Percentiles rank a stretch among this genome's conserved stretches.
Conservation (phyloP, 768 basidiomycete species). For the Leucosporidium yakuticum region DNA sequence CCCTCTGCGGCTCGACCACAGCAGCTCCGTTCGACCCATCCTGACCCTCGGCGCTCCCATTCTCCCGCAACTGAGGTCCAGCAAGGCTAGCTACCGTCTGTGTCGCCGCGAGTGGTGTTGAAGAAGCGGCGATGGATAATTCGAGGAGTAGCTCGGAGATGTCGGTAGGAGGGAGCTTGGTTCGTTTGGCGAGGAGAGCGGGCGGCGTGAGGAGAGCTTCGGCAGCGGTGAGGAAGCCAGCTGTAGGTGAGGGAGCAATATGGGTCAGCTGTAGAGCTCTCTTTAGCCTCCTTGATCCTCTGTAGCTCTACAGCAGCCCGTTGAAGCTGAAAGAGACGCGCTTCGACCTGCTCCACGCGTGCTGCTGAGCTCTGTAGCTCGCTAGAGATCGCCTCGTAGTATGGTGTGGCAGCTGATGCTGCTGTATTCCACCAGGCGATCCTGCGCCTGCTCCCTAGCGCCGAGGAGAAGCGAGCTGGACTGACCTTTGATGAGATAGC, state of each 20-base stretch:
- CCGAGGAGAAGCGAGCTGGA: background rate
- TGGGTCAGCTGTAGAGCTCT: background rate
- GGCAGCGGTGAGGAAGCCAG: conserved; percentile 10
- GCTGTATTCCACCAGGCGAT: too few relatives aligned
- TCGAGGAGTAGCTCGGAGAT: conserved; percentile 3
- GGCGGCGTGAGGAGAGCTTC: conserved; percentile 27
- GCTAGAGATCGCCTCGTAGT: too few relatives aligned
- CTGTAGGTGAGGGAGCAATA: background rate
- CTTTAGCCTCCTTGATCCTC: background rate
- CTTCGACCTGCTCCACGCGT: too few relatives aligned
- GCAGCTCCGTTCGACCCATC: conserved; percentile 1
- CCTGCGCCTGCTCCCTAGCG: background rate
- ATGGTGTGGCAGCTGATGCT: too few relatives aligned
- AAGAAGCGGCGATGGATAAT: conserved; percentile 6
- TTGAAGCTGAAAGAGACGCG: too few relatives aligned
- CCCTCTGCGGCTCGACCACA: conserved; percentile 10
- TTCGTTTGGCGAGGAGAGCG: background rate
- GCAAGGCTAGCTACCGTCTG: background rate
- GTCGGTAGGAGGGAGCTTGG: conserved; percentile 11
- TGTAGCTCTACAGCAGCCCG: background rate
- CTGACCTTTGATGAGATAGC: background rate
- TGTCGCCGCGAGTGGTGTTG: background rate
- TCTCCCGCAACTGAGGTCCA: background rate
- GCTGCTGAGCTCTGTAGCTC: too few relatives aligned
- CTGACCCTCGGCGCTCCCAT: background rate